Evolutionary conservation across 176 grass and related monocot genomes (phyloP).

Genomic region (Zea luxurians): DNA sequence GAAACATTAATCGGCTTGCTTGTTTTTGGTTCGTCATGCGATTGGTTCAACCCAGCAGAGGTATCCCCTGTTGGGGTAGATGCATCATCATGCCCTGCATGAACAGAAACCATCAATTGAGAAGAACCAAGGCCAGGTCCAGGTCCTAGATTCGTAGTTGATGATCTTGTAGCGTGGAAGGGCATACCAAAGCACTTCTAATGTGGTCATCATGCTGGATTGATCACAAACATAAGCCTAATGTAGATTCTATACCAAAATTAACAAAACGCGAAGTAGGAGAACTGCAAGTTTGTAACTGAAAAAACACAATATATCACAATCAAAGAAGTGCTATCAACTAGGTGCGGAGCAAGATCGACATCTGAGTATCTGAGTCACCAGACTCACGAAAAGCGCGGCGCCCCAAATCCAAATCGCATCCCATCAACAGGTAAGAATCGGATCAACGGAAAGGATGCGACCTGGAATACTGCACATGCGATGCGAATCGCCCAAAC

Average conservation of each 20-base stretch:
- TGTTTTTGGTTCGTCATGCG: slow-evolving; percentile 33
- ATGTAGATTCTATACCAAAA: not conserved
- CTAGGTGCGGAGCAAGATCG: not conserved
- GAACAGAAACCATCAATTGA: slow-evolving; percentile 24
- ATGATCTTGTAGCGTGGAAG: not conserved
- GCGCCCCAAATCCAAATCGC: not conserved
- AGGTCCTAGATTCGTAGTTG: not conserved
- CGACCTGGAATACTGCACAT: not conserved
- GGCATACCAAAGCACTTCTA: not conserved
- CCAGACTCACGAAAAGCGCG: not conserved
- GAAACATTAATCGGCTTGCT: slow-evolving; percentile 38
- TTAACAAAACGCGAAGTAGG: not conserved
- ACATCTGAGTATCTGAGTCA: not conserved
- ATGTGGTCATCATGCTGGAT: not conserved
- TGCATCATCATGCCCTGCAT: slow-evolving; percentile 67
- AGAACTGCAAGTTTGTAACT: too few relatives aligned
- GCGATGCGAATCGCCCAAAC: not conserved
- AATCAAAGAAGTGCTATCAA: not conserved
- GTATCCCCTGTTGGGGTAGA: slow-evolving; percentile 52
- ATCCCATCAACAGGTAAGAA: slow-evolving; percentile 6
- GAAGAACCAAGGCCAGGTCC: not conserved
- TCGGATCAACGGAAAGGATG: slow-evolving; percentile 13
- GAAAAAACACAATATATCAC: not conserved
- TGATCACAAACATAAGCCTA: not conserved
- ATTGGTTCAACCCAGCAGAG: slow-evolving; percentile 42